Evolutionary conservation across 2,329 filamentous ascomycete genomes (phyloP).

Genomic region (Aspergillus quadrilineatus): DNA sequence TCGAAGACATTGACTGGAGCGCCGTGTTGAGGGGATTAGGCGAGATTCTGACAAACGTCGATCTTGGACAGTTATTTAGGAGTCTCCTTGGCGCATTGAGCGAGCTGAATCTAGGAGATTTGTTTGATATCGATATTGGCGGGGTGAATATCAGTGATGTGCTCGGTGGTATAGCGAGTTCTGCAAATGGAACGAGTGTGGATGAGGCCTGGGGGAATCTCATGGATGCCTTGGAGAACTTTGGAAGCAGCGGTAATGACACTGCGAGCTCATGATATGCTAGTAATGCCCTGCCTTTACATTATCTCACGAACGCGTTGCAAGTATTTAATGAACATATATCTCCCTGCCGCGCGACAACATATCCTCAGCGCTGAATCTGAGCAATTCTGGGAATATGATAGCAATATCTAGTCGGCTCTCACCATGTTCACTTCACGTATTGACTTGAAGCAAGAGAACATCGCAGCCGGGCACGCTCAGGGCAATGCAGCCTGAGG

Average conservation of each 20-base stretch:
- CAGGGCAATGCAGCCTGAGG: no score
- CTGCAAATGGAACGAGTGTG: not conserved
- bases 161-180: not conserved
- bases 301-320: no score
- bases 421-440: no score
- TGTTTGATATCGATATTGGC: slow-evolving; percentile 2
- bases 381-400: no score
- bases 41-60: not conserved
- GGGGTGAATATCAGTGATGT: slow-evolving; percentile 4
- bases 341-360: no score
- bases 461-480: no score
- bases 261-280: no score
- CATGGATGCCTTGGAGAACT: not conserved
- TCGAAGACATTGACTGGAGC: not conserved
- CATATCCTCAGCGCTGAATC: no score
- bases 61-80: not conserved
- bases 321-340: no score
- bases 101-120: not conserved
- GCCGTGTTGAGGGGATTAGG: not conserved
- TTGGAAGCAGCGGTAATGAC: not conserved
- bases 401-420: no score
- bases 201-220: slow-evolving; percentile 3
- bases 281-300: no score
- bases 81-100: not conserved
- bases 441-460: no score